A percentile compares a stretch with the other conserved stretches of the same genome.
Conservation (phyloP, 2,329 filamentous ascomycete species). For the Davidsoniella virescens region DNA sequence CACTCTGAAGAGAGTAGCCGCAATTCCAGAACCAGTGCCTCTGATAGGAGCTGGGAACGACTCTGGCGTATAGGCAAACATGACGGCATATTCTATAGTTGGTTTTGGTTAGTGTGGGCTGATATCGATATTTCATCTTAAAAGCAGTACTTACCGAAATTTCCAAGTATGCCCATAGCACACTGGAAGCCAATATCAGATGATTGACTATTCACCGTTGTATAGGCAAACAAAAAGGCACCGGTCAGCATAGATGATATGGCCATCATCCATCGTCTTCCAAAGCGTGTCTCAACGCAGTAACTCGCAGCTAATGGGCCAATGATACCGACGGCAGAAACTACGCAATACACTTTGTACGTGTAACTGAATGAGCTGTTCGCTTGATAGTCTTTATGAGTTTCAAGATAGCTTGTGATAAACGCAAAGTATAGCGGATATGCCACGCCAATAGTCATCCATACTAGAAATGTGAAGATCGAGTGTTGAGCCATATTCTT, state of each 20-base stretch:
- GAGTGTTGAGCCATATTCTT: conserved; percentile 21
- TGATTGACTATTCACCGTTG: conserved; percentile 23
- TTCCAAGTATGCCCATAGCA: conserved; percentile 15
- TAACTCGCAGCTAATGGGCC: conserved; percentile 27
- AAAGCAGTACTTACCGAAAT: conserved; percentile 22
- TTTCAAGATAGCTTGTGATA: conserved; percentile 28
- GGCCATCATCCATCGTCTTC: conserved; percentile 3
- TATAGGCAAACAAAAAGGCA: conserved; percentile 30
- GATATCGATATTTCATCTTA: conserved; percentile 20
- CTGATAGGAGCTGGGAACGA: conserved; percentile 39
- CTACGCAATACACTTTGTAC: conserved; percentile 23
- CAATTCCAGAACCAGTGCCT: conserved; percentile 34
- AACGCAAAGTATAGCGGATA: conserved; percentile 32
- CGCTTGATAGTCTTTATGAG: conserved; percentile 19
- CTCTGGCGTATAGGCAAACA: conserved; percentile 36
- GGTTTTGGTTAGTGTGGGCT: conserved; percentile 20
- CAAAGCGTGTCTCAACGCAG: conserved; percentile 17
- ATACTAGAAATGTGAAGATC: conserved; percentile 24
- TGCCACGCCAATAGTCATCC: conserved; percentile 29
- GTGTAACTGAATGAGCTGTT: conserved; percentile 19
- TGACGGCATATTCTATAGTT: neutral
- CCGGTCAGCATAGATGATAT: conserved; percentile 21
- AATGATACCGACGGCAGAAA: conserved; percentile 23
- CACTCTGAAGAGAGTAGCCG: conserved; percentile 23
- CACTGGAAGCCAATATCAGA: conserved; percentile 25